Base-by-base conservation (phyloP, 176 grass and related monocot species). In the Eremochloa ophiuroides region DNA sequence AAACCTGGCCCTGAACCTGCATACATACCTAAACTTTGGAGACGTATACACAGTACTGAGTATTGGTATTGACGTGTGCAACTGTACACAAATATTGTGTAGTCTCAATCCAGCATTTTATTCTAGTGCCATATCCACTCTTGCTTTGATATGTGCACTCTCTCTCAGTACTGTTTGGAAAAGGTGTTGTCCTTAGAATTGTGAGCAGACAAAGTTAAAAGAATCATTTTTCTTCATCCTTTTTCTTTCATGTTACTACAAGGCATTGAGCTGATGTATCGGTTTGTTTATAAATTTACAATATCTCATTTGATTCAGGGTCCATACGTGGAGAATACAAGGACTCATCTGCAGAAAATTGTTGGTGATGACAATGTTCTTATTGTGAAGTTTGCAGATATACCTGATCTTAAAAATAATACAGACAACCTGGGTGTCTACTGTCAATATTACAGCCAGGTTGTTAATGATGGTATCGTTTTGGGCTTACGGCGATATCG, bases 361-460 rank as follows among this genome's bases (percentile, higher is more conserved):
- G 59, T 97, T 74, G 91, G 94, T 73, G 94, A 97, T 88, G 91
- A 97, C 28, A 94, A 97, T 63, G 81, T 97, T 59, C 82, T 97
- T 28, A 28, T 90, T 47, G 89, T 97, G 17, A 97, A 97, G 81
- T 91, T 97, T 34, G 67, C 25, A 18, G 26, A 87, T 62, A 71
- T 35, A 74, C n/a, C 60, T 46, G 35, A 30, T 28, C 40, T 65
- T 8, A 71, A 28, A 8, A 48, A 59, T 17, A 64, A 38, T 42
- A 12, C 0, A 7, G 27, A 79, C 55, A 41, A 61, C 20, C 83
- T 76, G 1, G 6, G 46, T 58, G 62, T 31, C 8, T 77, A 73
- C 38, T 66, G 73, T 33, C 17, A 66, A 50, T 66, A 65, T n/a
- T 94, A 94, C 73, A 78, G 79, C 30, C 47, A 46, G 7, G 47